Base-by-base conservation (phyloP, 306 rosid genomes). In the Medicago arabica region DNA sequence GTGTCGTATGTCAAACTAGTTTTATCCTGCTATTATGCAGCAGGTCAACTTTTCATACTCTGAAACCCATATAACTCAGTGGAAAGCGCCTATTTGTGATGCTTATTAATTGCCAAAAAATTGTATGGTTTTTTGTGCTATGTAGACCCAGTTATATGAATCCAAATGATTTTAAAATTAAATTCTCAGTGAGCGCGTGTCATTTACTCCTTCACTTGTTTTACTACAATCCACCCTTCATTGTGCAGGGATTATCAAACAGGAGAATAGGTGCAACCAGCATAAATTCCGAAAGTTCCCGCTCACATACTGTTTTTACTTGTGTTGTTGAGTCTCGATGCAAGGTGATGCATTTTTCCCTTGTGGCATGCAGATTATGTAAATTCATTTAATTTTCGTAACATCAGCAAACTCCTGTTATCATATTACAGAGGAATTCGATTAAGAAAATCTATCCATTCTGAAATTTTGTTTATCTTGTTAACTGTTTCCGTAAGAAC, bases 221-320 rank as follows among this genome's bases (percentile, higher is more conserved):
- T 31, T 6, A 53, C 39, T 18, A 43, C 61, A 21, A 25, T 47
- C 63, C 46, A 34, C 55, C 18, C 62, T 62, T 75, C 71, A 17
- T 83, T 49, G 41, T 87, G 85, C 92, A 96, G 99, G 99, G 99
- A 54, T 72, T 92, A 77, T 89, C 96, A 44, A 92, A 96, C 84
- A 91, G 98, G 85, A 92, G 99, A 83, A 85, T 88, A 44, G 98
- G 99, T 78, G 92, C 97, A 82, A 96, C 99, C 67, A 92, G 98
- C 80, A 87, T 96, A 77, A 96, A 96, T 83, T 88, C 98, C 49
- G 99, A 96, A 87, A 96, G 99, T 86, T 96, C 99, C 49, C 97
- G 99, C 53, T 96, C 99, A 40, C 99, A 96, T 75, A 96, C 99
- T 80, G 99, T 96, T 86, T 96, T 96, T 55, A 90, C 96, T 49